phyloP scores from a whole-genome alignment of 495 filamentous ascomycete genomes.

The Penicillium crystallinum region DNA sequence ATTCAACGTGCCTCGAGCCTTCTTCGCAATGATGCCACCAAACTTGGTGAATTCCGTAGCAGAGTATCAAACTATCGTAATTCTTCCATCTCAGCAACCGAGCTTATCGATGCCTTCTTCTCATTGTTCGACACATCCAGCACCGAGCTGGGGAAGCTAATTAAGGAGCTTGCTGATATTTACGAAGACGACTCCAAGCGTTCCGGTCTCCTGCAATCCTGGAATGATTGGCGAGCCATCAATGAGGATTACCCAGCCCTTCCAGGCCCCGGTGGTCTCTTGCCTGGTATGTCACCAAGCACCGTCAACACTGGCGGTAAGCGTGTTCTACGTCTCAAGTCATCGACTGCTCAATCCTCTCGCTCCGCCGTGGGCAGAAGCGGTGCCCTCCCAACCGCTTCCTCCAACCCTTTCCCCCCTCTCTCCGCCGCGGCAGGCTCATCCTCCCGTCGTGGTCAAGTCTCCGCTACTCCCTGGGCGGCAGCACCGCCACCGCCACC shows the following conservation, averaged over 20 bases:
- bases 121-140: slow-evolving; percentile 76
- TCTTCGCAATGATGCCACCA: slow-evolving; percentile 65
- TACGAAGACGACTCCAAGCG: slow-evolving; percentile 78
- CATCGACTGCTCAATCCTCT: slow-evolving; percentile 68
- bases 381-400: slow-evolving; percentile 30
- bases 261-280: slow-evolving; percentile 61
- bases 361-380: slow-evolving; percentile 52
- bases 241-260: slow-evolving; percentile 95
- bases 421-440: slow-evolving; percentile 39
- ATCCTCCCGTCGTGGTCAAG: slow-evolving; percentile 24
- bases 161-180: slow-evolving; percentile 89
- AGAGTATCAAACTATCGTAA: slow-evolving; percentile 70
- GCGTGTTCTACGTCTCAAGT: slow-evolving; percentile 69
- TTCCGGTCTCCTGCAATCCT: slow-evolving; percentile 67
- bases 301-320: slow-evolving; percentile 40
- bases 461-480: slow-evolving; percentile 46
- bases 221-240: slow-evolving; percentile 91
- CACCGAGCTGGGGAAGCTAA: slow-evolving; percentile 75
- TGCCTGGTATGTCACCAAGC: slow-evolving; percentile 42
- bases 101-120: slow-evolving; percentile 77
- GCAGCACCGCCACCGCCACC: slow-evolving; percentile 28
- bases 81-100: slow-evolving; percentile 59
- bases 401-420: slow-evolving; percentile 44
- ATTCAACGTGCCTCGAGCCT: slow-evolving; percentile 78
- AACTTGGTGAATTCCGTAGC: slow-evolving; percentile 69